Conservation (phyloP, 176 grass and related monocot species). For the Puya raimondii region DNA sequence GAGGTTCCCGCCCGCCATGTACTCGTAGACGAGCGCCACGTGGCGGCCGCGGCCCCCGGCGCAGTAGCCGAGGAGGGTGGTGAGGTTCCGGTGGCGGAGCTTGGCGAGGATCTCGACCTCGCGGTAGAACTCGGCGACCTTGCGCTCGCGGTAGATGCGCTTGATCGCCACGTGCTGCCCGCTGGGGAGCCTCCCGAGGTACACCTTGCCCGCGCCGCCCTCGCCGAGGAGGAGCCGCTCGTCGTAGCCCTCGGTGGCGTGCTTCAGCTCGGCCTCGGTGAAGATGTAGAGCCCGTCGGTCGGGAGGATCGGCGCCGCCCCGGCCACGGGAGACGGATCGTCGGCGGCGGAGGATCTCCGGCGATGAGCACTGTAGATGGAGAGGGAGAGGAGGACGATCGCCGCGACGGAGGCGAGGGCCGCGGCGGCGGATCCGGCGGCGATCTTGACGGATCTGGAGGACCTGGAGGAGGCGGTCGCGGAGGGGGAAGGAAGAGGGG, state of each 20-base stretch:
- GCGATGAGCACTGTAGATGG: conserved; percentile 1
- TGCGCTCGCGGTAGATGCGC: conserved; percentile 42
- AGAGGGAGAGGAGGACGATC: conserved; percentile 21
- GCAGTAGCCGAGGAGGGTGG: conserved; percentile 57
- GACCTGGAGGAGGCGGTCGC: background rate
- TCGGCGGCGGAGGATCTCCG: background rate
- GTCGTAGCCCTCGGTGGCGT: conserved; percentile 52
- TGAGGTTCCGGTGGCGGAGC: conserved; percentile 59
- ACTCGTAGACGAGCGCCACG: conserved; percentile 59
- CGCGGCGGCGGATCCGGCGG: conserved; percentile 30
- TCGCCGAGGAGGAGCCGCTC: conserved; percentile 38
- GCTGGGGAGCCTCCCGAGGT: conserved; percentile 49
- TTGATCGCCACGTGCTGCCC: conserved; percentile 63
- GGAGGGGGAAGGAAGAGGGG: background rate
- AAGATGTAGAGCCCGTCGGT: conserved; percentile 69
- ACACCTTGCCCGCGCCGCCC: conserved; percentile 61
- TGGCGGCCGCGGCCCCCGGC: conserved; percentile 11
- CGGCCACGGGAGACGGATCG: background rate
- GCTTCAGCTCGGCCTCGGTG: conserved; percentile 47
- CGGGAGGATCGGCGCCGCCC: conserved; percentile 22
- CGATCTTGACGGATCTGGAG: conserved; percentile 27
- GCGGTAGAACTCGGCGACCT: conserved; percentile 49
- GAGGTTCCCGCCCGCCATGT: conserved; percentile 67
- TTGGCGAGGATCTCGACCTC: conserved; percentile 61
- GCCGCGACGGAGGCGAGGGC: conserved; percentile 20